These are phyloP conservation scores for Boletus tomentosulus DNA, from an alignment of 768 basidiomycete genomes.

Conservation along the genomic window DNA sequence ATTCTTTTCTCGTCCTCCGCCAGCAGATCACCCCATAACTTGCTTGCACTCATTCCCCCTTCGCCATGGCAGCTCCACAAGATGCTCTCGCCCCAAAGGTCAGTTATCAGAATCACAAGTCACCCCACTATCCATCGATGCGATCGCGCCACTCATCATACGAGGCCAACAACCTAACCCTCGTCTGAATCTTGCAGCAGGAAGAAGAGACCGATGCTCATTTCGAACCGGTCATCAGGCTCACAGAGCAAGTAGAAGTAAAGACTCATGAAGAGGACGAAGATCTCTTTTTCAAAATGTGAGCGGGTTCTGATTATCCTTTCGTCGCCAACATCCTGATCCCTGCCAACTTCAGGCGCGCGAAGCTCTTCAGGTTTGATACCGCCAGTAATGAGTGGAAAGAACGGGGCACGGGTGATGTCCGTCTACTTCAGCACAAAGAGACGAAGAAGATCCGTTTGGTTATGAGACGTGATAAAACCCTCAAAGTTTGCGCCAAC, in stretches of 20 bases:
- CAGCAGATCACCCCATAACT: constrained; percentile 7
- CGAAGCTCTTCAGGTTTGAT: constrained; percentile 97
- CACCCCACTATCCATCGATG: constrained; percentile 17
- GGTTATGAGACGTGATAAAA: constrained; percentile 99
- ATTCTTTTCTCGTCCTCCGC: constrained; percentile 13
- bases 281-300: constrained; percentile 94
- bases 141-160: constrained; percentile 28
- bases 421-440: constrained; percentile 86
- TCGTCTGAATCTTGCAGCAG: constrained; percentile 30
- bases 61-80: constrained; percentile 51
- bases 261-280: constrained; percentile 97
- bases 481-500: constrained; percentile 98
- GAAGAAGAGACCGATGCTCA: constrained; percentile 84
- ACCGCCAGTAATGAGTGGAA: constrained; percentile 84
- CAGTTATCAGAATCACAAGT: constrained; percentile 27
- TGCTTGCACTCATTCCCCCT: constrained; percentile 11
- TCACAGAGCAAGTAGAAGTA: constrained; percentile 92
- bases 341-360: constrained; percentile 61
- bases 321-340: constrained; percentile 4
- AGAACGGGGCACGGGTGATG: constrained; percentile 95
- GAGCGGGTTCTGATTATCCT: constrained; percentile 29
- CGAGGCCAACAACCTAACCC: constrained; percentile 18
- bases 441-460: constrained; percentile 88
- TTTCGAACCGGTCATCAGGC: constrained; percentile 95
- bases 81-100: constrained; percentile 74